Conservation (phyloP, 2,329 filamentous ascomycete genomes). For the Calycina marina region DNA sequence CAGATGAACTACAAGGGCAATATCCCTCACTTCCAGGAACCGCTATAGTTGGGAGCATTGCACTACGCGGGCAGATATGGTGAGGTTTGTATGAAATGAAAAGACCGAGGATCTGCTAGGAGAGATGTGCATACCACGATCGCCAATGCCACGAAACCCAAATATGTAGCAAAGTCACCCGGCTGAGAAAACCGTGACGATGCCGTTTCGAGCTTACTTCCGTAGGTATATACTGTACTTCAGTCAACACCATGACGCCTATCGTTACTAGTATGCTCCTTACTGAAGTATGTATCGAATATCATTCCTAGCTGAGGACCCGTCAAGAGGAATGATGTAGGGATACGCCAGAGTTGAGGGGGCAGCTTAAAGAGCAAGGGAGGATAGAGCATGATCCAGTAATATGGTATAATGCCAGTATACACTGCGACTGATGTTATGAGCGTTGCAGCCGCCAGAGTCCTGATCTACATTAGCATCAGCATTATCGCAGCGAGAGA, state of each 20-base stretch:
- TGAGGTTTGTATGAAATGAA: slow-evolving; percentile 32
- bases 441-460: slow-evolving; percentile 45
- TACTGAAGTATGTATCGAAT: slow-evolving; percentile 56
- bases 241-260: slow-evolving; percentile 7
- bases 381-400: slow-evolving; percentile 35
- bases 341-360: slow-evolving; percentile 25
- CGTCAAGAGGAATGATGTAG: slow-evolving; percentile 25
- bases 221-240: slow-evolving; percentile 47
- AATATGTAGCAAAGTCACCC: slow-evolving; percentile 52
- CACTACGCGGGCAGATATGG: slow-evolving; percentile 45
- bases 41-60: slow-evolving; percentile 34
- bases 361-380: slow-evolving; percentile 35
- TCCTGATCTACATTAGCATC: slow-evolving; percentile 39
- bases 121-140: slow-evolving; percentile 43
- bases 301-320: slow-evolving; percentile 31
- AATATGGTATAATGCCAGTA: slow-evolving; percentile 33
- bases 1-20: slow-evolving; percentile 38
- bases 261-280: slow-evolving; percentile 14
- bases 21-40: slow-evolving; percentile 47
- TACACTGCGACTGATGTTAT: slow-evolving; percentile 43
- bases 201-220: slow-evolving; percentile 44
- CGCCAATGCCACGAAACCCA: slow-evolving; percentile 43
- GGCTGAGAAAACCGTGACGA: slow-evolving; percentile 45
- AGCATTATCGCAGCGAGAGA: no score
- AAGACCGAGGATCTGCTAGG: slow-evolving; percentile 12